Percentiles rank a stretch among this genome's conserved stretches.
phyloP scores from a whole-genome alignment of 495 filamentous ascomycete genomes.

The Penicillium canariense region DNA sequence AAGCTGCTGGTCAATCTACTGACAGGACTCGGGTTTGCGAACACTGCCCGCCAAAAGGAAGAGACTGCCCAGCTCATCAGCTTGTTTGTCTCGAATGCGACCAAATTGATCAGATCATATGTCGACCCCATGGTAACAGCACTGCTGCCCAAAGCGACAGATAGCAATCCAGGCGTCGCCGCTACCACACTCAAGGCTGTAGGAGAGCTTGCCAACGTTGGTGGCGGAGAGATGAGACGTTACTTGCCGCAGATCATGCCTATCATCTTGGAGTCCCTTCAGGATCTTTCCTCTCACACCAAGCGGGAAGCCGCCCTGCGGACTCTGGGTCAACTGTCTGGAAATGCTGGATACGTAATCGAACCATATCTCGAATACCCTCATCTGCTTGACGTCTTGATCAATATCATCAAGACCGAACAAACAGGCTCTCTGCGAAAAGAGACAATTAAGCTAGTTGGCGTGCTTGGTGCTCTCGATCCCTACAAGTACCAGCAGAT shows the following conservation, averaged over 20 bases:
- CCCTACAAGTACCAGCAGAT: conserved; percentile 88
- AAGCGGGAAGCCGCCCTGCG: conserved; percentile 90
- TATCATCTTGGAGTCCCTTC: conserved; percentile 85
- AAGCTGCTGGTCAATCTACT: conserved; percentile 95
- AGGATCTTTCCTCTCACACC: conserved; percentile 82
- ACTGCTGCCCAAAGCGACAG: conserved; percentile 81
- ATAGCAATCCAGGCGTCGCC: conserved; percentile 80
- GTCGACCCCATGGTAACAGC: conserved; percentile 92
- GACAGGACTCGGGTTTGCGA: conserved; percentile 94
- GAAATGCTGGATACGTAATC: conserved; percentile 96
- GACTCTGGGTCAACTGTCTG: conserved; percentile 87
- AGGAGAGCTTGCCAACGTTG: conserved; percentile 88
- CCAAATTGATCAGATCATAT: conserved; percentile 88
- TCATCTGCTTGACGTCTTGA: conserved; percentile 83
- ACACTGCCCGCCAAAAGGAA: conserved; percentile 87
- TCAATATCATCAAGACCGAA: conserved; percentile 90
- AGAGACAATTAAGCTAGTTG: conserved; percentile 93
- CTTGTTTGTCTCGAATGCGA: conserved; percentile 85
- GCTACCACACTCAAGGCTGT: conserved; percentile 90
- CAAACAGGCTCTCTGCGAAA: conserved; percentile 78
- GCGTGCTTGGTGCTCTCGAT: conserved; percentile 92
- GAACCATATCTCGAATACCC: conserved; percentile 94
- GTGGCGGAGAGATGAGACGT: conserved; percentile 82
- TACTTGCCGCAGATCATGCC: conserved; percentile 91
- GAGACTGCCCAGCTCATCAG: conserved; percentile 92